Conservation (phyloP, 176 grass and related monocot species). For the Chrysopogon serrulatus region DNA sequence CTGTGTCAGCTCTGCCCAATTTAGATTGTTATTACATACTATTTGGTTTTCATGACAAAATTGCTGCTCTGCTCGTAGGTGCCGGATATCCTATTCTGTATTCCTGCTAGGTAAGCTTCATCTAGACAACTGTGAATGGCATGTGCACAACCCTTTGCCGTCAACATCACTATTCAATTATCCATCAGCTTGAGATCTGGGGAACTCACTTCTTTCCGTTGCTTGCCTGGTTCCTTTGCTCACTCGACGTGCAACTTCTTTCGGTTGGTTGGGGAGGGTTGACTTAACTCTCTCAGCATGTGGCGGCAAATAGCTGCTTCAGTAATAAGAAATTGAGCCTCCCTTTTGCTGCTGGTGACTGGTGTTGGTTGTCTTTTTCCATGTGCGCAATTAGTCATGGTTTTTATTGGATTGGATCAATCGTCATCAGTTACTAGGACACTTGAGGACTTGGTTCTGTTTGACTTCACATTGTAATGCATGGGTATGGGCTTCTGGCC, state of each 20-base stretch:
- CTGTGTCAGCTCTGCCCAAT: not conserved
- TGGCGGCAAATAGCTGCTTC: not conserved
- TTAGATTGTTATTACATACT: not conserved
- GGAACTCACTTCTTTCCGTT: not conserved
- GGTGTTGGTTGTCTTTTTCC: not conserved
- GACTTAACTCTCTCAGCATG: constrained; percentile 23
- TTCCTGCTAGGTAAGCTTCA: not conserved
- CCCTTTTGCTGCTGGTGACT: not conserved
- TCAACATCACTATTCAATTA: not conserved
- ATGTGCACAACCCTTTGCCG: not conserved
- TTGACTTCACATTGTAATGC: not conserved
- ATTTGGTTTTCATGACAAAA: not conserved
- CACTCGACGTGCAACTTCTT: not conserved
- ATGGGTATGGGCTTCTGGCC: not conserved
- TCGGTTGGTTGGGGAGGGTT: not conserved
- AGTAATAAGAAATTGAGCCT: not conserved
- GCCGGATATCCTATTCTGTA: not conserved
- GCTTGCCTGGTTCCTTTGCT: constrained; percentile 7
- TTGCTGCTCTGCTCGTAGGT: not conserved
- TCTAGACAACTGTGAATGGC: not conserved
- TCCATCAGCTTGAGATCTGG: constrained; percentile 20
- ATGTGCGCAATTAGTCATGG: not conserved
- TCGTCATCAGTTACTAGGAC: not conserved
- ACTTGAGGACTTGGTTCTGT: not conserved
- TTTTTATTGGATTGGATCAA: not conserved